Percentiles rank a stretch among this genome's conserved stretches.
phyloP scores from a whole-genome alignment of 768 basidiomycete species.

The Cyclocybe cylindracea region DNA sequence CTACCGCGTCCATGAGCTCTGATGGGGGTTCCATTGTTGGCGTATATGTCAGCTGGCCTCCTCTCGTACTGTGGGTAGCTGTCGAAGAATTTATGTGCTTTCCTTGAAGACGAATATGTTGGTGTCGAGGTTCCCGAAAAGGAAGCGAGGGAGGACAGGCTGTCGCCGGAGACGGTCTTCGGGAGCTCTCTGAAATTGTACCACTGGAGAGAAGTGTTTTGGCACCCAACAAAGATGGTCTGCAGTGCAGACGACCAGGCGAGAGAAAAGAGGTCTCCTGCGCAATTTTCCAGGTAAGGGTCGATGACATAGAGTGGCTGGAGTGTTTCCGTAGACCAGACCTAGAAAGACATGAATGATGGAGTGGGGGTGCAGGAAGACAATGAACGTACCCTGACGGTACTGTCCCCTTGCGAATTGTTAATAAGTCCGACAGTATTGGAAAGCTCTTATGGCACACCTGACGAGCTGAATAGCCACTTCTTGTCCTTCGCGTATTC shows the following conservation, averaged over 20 bases:
- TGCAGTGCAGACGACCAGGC: constrained; percentile 71
- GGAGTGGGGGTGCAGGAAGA: background rate
- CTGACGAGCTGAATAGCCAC: constrained; percentile 91
- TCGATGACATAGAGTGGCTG: constrained; percentile 69
- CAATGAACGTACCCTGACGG: constrained; percentile 63
- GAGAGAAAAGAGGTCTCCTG: constrained; percentile 88
- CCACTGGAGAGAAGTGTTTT: constrained; percentile 94
- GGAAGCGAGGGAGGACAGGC: constrained; percentile 15
- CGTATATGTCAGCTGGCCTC: constrained; percentile 65
- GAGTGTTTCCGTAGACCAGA: constrained; percentile 79
- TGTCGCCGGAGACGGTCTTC: constrained; percentile 10
- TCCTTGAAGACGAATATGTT: constrained; percentile 33
- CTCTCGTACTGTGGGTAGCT: constrained; percentile 78
- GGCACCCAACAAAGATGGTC: constrained; percentile 85
- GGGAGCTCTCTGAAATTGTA: constrained; percentile 50
- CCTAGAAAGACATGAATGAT: constrained; percentile 39
- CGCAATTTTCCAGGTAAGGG: constrained; percentile 76
- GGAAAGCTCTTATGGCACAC: constrained; percentile 37
- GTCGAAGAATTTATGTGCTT: constrained; percentile 90
- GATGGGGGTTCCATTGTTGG: constrained; percentile 49
- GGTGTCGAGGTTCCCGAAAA: constrained; percentile 40
- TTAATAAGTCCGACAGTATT: background rate
- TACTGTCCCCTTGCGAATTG: constrained; percentile 73
- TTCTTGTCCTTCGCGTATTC: constrained; percentile 72
- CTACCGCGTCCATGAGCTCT: constrained; percentile 26